These are phyloP conservation scores for Coniochaeta sp. DNA, from an alignment of 2,329 filamentous ascomycete species.

Conservation along the genomic window DNA sequence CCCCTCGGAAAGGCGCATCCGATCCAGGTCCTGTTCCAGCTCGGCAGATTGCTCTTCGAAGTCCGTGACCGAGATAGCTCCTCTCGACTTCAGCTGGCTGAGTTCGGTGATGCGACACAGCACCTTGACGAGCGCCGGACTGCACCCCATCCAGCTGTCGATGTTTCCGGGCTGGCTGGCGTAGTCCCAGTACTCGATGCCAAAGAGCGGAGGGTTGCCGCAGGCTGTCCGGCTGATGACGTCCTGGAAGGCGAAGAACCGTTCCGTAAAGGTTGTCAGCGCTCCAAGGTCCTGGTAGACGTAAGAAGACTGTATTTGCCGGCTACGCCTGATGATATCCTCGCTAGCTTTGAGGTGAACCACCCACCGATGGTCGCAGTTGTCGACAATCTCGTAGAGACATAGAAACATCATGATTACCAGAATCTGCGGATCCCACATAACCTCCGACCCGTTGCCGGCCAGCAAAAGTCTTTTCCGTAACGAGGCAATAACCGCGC, in stretches of 20 bases:
- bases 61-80: slow-evolving; percentile 20
- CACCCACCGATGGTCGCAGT: slow-evolving; percentile 28
- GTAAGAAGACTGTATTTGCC: slow-evolving; percentile 6
- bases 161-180: slow-evolving; percentile 12
- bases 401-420: slow-evolving; percentile 38
- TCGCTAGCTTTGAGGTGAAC: slow-evolving; percentile 39
- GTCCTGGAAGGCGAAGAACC: slow-evolving; percentile 44
- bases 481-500: slow-evolving; percentile 25
- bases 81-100: slow-evolving; percentile 25
- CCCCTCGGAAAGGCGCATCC: slow-evolving; percentile 9
- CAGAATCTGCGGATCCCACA: slow-evolving; percentile 23
- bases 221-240: slow-evolving; percentile 43
- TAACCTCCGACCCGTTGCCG: slow-evolving; percentile 7
- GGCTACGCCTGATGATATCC: slow-evolving; percentile 33
- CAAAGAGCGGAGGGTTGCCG: slow-evolving; percentile 36
- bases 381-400: slow-evolving; percentile 33
- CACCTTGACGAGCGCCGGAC: slow-evolving; percentile 35
- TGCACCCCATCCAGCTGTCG: slow-evolving; percentile 41
- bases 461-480: slow-evolving; percentile 22
- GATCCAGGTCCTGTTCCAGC: slow-evolving; percentile 23
- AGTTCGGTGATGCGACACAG: slow-evolving; percentile 39
- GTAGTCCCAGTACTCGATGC: slow-evolving; percentile 37
- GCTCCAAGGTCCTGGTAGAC: slow-evolving; percentile 5
- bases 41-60: slow-evolving; percentile 24
- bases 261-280: slow-evolving; percentile 29